A percentile compares a stretch with the other conserved stretches of the same genome.
These are phyloP conservation scores for Ophiostoma triangulosporum DNA, from an alignment of 2,329 filamentous ascomycete species.

Conservation along the genomic window DNA sequence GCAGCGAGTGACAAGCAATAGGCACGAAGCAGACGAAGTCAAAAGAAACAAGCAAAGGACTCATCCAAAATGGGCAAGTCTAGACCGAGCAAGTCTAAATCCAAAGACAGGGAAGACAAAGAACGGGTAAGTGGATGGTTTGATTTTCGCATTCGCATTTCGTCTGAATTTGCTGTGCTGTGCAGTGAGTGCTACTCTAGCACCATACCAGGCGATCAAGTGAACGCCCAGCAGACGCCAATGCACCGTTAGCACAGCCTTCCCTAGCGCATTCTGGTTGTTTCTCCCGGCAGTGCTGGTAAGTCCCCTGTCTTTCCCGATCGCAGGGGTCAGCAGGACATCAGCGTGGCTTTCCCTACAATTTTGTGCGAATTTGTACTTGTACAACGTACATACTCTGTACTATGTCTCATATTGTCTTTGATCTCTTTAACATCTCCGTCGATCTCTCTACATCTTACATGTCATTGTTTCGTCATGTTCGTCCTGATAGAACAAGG, in stretches of 20 bases:
- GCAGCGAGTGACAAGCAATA: too few relatives aligned
- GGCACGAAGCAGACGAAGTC: too few relatives aligned
- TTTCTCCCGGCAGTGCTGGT: not conserved
- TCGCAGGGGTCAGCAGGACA: not conserved
- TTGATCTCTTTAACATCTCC: too few relatives aligned
- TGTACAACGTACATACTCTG: too few relatives aligned
- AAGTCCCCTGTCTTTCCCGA: not conserved
- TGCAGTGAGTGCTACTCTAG: not conserved
- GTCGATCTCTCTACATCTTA: not conserved
- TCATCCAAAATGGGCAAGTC: not conserved
- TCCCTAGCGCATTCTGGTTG: not conserved
- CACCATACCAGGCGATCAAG: not conserved
- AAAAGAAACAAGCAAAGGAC: not conserved
- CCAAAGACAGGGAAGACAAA: conserved; percentile 10
- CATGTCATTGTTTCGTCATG: too few relatives aligned
- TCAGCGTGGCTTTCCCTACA: too few relatives aligned
- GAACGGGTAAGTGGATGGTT: conserved; percentile 11
- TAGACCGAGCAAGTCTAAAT: not conserved
- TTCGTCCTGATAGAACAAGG: too few relatives aligned
- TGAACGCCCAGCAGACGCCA: not conserved
- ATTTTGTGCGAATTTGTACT: too few relatives aligned
- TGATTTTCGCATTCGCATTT: not conserved
- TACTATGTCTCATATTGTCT: too few relatives aligned
- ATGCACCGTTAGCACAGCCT: not conserved
- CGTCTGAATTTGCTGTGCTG: not conserved